These are phyloP conservation scores for Aureobasidium sp. DNA, from an alignment of 2,329 filamentous ascomycete genomes.

Conservation along the genomic window DNA sequence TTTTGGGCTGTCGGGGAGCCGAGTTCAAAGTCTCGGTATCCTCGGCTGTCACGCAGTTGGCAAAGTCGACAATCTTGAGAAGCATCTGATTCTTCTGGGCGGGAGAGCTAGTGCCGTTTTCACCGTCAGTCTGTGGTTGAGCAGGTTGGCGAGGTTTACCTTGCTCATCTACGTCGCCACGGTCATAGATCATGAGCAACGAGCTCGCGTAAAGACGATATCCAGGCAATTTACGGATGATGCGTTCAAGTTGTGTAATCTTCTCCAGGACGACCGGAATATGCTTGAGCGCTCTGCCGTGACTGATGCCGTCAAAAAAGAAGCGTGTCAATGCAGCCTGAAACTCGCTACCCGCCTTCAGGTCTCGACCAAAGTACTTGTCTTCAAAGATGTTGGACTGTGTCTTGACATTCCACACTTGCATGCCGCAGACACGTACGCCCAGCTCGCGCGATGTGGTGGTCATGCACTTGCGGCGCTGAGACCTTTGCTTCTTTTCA, in stretches of 20 bases:
- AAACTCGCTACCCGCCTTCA: constrained; percentile 84
- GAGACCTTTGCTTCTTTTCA: constrained; percentile 87
- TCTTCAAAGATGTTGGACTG: constrained; percentile 91
- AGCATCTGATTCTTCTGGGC: constrained; percentile 55
- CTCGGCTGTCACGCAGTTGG: constrained; percentile 89
- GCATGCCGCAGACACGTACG: constrained; percentile 89
- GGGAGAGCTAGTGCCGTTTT: not conserved
- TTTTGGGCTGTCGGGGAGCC: constrained; percentile 67
- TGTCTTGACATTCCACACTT: constrained; percentile 84
- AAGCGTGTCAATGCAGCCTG: constrained; percentile 82
- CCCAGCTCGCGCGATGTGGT: constrained; percentile 90
- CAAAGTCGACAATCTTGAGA: constrained; percentile 97
- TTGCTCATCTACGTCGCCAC: constrained; percentile 54
- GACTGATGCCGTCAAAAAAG: constrained; percentile 80
- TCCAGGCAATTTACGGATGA: constrained; percentile 69
- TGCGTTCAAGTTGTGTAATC: constrained; percentile 72
- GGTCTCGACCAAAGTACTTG: constrained; percentile 88
- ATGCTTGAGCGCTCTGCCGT: constrained; percentile 72
- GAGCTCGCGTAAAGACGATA: constrained; percentile 96
- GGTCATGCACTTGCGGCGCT: constrained; percentile 82
- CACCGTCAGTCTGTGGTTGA: not conserved
- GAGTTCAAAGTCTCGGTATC: constrained; percentile 51
- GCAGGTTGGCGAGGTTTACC: constrained; percentile 29
- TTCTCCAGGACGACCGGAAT: constrained; percentile 84
- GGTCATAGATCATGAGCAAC: constrained; percentile 91